These are phyloP conservation scores for Amaranthus palmeri DNA, from an alignment of 148 eudicot species.

Conservation along the genomic window DNA sequence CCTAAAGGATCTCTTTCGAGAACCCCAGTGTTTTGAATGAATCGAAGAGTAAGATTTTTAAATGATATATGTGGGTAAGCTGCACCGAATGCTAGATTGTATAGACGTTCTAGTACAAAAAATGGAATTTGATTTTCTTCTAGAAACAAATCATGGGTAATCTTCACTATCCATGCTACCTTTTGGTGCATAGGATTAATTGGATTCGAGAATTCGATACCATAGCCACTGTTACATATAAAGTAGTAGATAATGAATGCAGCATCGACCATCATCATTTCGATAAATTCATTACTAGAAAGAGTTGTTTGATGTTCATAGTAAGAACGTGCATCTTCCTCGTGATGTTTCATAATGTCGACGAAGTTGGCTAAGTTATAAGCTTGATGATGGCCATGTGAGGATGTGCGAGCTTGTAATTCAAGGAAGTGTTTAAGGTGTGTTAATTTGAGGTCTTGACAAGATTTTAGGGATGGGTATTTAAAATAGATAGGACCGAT, in stretches of 20 bases:
- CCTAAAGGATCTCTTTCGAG: too few species aligned
- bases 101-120: slow-evolving; percentile 15
- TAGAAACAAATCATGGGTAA: neutral
- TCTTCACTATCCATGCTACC: neutral
- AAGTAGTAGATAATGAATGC: slow-evolving; percentile 14
- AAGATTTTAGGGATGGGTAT: too few species aligned
- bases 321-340: neutral
- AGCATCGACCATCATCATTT: slow-evolving; percentile 16
- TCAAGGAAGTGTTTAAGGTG: neutral
- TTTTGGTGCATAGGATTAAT: neutral
- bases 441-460: too few species aligned
- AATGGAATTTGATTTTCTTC: slow-evolving; percentile 23
- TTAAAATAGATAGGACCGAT: too few species aligned
- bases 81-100: neutral
- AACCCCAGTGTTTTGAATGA: too few species aligned
- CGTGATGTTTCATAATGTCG: neutral
- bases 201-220: too few species aligned
- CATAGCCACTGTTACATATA: neutral
- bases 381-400: too few species aligned
- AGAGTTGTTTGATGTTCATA: slow-evolving; percentile 7
- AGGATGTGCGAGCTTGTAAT: too few species aligned
- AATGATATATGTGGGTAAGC: too few species aligned
- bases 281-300: neutral
- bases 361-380: neutral
- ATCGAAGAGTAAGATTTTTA: too few species aligned